Evolutionary conservation across 805 yeast genomes (phyloP), one percentile per base, ranked within the genome.

Genomic region (Pichia heedii): DNA sequence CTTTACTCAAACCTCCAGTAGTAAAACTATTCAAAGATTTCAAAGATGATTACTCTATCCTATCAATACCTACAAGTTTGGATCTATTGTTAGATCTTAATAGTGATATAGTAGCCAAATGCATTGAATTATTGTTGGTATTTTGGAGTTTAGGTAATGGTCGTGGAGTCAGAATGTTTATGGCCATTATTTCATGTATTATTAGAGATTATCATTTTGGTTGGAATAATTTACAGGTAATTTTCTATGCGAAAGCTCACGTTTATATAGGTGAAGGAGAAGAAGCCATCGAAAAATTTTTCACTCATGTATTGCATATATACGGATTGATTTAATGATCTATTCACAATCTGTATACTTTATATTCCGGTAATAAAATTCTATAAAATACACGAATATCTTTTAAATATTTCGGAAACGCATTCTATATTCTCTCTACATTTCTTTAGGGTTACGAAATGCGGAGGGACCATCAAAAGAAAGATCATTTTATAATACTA

Each of bases 131-230:
- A 24, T 39, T 63, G 11, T 40, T 62, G 10, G 55, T 53, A 2
- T 46, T 54, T 30, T 48, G 50, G 16, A 59, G 61, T 22, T 32
- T 33, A 10, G 44, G 46, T 7, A 19, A 20, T 36, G 27, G 33
- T 5, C 45, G 43, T 22, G 45, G 45, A 6, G 33, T 40, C 1
- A 42, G 36, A 22, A 22, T 45, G 10, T 48, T 69, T 19, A 57
- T 65, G 22, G 61, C 77, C 0, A 54, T 71, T 18, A 50, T 67
- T 5, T 42, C 71, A 30, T 67, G 69, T 21, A 58, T 74, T 4
- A 51, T 74, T 24, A 57, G 69, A 36, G 70, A 74, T 47, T 69
- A 72, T 53, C 79, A 75, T 55, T 73, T 69, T 56, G 80, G 80
- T 2, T 75, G 64, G 64, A 57, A 56, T 40, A 58, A 49, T 42